Base-by-base conservation (phyloP, 352 stramenopile genomes). In the Aphanomyces astaci region DNA sequence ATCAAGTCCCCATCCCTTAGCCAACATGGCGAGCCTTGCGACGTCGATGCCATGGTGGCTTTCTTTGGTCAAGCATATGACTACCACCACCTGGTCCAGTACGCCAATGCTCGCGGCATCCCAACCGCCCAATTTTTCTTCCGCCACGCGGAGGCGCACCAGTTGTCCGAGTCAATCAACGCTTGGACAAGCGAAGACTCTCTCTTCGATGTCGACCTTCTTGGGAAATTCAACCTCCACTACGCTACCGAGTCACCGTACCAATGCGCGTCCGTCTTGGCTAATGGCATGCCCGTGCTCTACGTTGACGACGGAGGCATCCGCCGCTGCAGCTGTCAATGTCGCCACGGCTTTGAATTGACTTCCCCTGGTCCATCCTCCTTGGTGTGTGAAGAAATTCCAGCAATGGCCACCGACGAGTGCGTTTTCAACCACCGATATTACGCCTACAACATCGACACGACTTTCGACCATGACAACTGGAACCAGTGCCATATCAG, bases 401-500 rank as follows among this genome's bases (percentile, higher is more conserved):
- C 17, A 15, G 24, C 36, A 15, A 30, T 39, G n/a, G 10, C 36
- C 7, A 4, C 56, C 15, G 27, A 59, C 51, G 53, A 36, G 15
- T 65, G 56, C 39, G 36, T 53, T 7, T 39, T 53, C 56, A 25
- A 19, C 1, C 22, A 52, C 25, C 31, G 31, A 17, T 27, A 13
- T 13, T 53, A 36, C 30, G 24, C n/a, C 11, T 65, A 65, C 56
- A 39, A 53, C 22, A 65, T 65, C 36, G 51, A 25, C 19, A 33
- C 56, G 1, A 13, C 31, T 7, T 2, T 22, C 7, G 56, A 65
- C 24, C 56, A 48, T 22, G 56, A 65, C 22, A 24, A 43, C 56
- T 27, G n/a, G 13, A 65, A 65, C 25, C 56, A 53, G 22, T 65
- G 56, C 56, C 40, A 24, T 15, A 52, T 65, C 25, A 17, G 25